These are phyloP conservation scores for Heritiera littoralis DNA, from an alignment of 345 rosid genomes.

Conservation along the genomic window DNA sequence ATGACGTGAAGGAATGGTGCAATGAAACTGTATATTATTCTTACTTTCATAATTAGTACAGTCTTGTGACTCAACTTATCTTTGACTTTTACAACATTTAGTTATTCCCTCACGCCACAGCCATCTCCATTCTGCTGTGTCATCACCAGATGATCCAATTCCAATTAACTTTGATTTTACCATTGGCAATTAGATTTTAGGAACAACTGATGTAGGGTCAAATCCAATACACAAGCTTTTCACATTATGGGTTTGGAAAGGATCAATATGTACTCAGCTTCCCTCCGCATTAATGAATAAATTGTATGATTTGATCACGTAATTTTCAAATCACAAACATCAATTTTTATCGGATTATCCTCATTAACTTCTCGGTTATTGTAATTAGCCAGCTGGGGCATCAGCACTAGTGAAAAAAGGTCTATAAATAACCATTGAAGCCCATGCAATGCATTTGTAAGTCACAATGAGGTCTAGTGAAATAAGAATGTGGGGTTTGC, in stretches of 20 bases:
- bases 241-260: no score
- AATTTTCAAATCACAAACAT: no score
- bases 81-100: not conserved
- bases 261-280: no score
- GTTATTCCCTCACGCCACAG: constrained; percentile 7
- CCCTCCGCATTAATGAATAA: no score
- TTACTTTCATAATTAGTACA: not conserved
- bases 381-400: not conserved
- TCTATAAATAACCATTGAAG: constrained; percentile 13
- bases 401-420: not conserved
- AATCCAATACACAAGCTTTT: no score
- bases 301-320: no score
- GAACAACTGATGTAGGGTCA: not conserved
- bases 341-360: no score
- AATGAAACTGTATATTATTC: not conserved
- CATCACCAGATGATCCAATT: not conserved
- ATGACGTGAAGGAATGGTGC: constrained; percentile 14
- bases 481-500: not conserved
- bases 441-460: not conserved
- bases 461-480: not conserved
- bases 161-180: not conserved
- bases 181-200: not conserved
- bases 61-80: not conserved
- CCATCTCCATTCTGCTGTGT: not conserved
- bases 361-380: not conserved